Evolutionary conservation across 129 eudicot species (phyloP).

Genomic region (Logfia minima): DNA sequence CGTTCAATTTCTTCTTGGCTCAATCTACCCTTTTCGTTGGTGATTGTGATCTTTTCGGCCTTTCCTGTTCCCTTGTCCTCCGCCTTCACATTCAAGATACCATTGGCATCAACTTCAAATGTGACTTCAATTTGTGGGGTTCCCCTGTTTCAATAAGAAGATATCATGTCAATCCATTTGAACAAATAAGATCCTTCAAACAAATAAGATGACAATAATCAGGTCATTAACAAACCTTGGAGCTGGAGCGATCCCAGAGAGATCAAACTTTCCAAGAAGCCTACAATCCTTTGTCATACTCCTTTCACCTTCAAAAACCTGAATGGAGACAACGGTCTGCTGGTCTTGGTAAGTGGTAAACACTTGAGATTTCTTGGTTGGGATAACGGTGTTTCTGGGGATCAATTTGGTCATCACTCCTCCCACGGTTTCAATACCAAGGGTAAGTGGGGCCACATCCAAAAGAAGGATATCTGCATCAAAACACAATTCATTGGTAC

Average conservation of each 20-base stretch:
- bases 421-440: constrained; percentile 70
- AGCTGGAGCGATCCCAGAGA: constrained; percentile 61
- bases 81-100: constrained; percentile 70
- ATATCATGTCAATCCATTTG: neutral
- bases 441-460: constrained; percentile 75
- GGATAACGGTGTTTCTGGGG: constrained; percentile 72
- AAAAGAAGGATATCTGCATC: constrained; percentile 57
- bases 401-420: constrained; percentile 83
- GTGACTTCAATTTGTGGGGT: constrained; percentile 74
- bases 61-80: constrained; percentile 70
- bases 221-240: constrained; percentile 38
- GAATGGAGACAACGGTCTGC: constrained; percentile 66
- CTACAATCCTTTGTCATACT: constrained; percentile 66
- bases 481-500: neutral
- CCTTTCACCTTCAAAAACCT: constrained; percentile 75
- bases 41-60: constrained; percentile 70
- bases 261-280: constrained; percentile 61
- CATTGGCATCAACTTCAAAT: constrained; percentile 73
- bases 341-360: constrained; percentile 76
- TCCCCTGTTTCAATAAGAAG: constrained; percentile 44
- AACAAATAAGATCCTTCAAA: neutral
- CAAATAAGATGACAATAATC: too few relatives aligned
- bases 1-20: constrained; percentile 70
- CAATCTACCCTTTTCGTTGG: constrained; percentile 65
- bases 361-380: constrained; percentile 77